Evolutionary conservation across 306 rosid species (phyloP), one percentile per base, ranked within the genome.

Genomic region (Vachellia collinsii): DNA sequence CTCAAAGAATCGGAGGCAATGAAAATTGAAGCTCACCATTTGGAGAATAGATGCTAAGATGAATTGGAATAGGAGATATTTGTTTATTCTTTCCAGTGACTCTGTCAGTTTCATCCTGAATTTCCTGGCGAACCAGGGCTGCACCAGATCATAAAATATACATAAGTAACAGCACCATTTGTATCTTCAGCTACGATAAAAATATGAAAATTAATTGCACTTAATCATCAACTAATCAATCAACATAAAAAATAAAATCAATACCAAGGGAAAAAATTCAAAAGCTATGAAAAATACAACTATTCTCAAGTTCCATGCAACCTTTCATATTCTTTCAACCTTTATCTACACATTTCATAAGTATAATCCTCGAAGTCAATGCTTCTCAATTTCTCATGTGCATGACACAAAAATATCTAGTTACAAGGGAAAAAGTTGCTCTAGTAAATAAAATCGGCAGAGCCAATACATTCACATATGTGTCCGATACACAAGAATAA

Each of bases 41-140:
- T 50, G 99, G 92, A 70, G 99, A 95, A 86, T 93, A 93, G 89
- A 95, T 95, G 79, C 99, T 95, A 65, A 95, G 98, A 85, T 95
- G 99, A 81, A 95, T 95, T 62, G 99, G 99, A 83, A 95, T 77
- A 77, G 93, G 91, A 83, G 99, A 95, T 69, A 95, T 95, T 83
- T 89, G 94, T 82, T 93, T 95, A 16, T 96, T 23, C 90, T 81
- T 93, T 78, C 98, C 99, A 0, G 97, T 95, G 29, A 93, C 63
- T 84, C 99, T 87, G 78, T 95, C 99, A 71, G 99, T 95, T 89
- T 95, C 99, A 3, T 95, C 97, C 83, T 89, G 92, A 86, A 95
- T 95, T 86, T 95, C 99, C 73, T 89, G 88, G 36, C 99, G 97
- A 66, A 95, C 99, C 63, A 77, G 6, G 23, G 91, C 99, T 95